Conservation (phyloP, 768 basidiomycete genomes). For the Neoboletus subvelutipes region DNA sequence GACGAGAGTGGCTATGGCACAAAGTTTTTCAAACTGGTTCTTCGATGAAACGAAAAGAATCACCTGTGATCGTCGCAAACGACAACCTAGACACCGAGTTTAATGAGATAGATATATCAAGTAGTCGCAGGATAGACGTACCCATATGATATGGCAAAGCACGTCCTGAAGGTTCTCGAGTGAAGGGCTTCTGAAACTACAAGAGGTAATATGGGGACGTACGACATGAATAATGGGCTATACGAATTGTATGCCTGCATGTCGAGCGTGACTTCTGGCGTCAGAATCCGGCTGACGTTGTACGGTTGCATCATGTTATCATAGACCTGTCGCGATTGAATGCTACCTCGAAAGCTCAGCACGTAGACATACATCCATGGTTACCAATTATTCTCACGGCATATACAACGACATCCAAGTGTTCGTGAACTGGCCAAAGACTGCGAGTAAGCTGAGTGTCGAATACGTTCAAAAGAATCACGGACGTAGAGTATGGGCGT, state of each 20-base stretch:
- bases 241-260: conserved; percentile 51
- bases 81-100: conserved; percentile 66
- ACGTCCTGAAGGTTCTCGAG: conserved; percentile 13
- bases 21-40: neutral
- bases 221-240: conserved; percentile 60
- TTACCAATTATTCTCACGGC: conserved; percentile 42
- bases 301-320: conserved; percentile 59
- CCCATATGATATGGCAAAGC: conserved; percentile 34
- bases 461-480: conserved; percentile 45
- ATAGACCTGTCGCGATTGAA: conserved; percentile 61
- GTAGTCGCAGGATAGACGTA: neutral
- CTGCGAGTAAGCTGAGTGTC: neutral
- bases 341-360: conserved; percentile 30
- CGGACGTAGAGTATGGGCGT: conserved; percentile 43
- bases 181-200: conserved; percentile 7
- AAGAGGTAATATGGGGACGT: conserved; percentile 8
- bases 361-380: neutral
- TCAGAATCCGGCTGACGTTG: conserved; percentile 58
- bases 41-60: neutral
- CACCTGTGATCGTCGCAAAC: conserved; percentile 78
- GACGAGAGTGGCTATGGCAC: conserved; percentile 26
- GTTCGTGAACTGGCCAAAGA: conserved; percentile 52
- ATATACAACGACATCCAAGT: conserved; percentile 57
- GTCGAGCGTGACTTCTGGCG: conserved; percentile 52
- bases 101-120: neutral